Base-by-base conservation (phyloP, 768 basidiomycete genomes). In the Auricularia cornea region DNA sequence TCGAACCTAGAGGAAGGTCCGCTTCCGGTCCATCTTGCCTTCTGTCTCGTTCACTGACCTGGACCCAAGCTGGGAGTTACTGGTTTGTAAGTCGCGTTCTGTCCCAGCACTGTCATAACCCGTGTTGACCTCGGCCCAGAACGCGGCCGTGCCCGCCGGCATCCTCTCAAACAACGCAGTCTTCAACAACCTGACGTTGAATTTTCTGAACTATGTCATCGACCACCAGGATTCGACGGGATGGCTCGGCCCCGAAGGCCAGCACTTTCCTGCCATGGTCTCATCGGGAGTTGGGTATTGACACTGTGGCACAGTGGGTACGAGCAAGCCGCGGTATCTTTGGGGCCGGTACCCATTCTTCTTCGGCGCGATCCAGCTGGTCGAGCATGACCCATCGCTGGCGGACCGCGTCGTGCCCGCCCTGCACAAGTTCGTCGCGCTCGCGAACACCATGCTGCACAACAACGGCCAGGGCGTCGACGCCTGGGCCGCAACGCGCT, bases 341-440 rank as follows among this genome's bases (percentile, higher is more conserved):
- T 83, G 82, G 83, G 83, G 82, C 48, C 80, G 81, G 62, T 83
- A 83, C 64, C 82, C 83, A 0, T 84, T 83, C 73, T 77, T 84
- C 69, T 81, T 84, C 64, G 82, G 82, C 16, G 83, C 82, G 2
- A 83, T 83, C 31, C 83, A 84, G 72, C 81, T 83, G 79, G 77
- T 78, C 1, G 83, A 84, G 67, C 73, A 72, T 51, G 68, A 82
- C 66, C 74, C 81, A 1, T 68, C 79, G 0, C 71, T 82, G 48
- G 78, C 79, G 2, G 71, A 72, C 52, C 68, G 73, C 60, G 80
- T 83, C n/a, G 81, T 82, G 2, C 74, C 75, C 8, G 79, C 82
- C 1, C 68, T 84, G 63, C 74, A 83, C 70, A 84, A 81, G 66
- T 85, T 85, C 60, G 80, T 83, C 31, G 64, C 71, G 5, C 68